Conservation (phyloP, 768 basidiomycete genomes). For the Piloderma croceum region DNA sequence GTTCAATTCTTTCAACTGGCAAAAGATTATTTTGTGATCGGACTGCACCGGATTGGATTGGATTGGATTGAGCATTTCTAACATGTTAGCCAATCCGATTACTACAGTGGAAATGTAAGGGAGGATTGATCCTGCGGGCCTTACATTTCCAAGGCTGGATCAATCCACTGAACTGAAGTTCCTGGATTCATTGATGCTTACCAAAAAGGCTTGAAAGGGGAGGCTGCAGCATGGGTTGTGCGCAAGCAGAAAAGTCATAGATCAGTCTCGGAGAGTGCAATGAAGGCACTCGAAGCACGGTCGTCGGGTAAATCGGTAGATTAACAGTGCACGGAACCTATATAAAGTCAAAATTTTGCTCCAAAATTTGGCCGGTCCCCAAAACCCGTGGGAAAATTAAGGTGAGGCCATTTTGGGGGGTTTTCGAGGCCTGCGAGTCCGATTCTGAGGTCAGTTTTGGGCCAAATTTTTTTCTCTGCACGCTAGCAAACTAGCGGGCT, state of each 20-base stretch:
- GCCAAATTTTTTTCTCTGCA: conserved; percentile 11
- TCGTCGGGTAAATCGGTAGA: conserved; percentile 14
- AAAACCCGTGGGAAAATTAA: conserved; percentile 15
- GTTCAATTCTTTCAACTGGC: no score
- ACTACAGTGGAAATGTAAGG: no score
- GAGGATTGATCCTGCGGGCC: no score
- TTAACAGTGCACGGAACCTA: conserved; percentile 21
- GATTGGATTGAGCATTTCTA: no score
- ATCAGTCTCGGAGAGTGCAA: conserved; percentile 21
- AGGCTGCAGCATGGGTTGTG: conserved; percentile 36
- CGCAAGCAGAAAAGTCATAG: conserved; percentile 30
- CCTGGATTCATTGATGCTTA: conserved; percentile 36
- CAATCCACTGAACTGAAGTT: no score
- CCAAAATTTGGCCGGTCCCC: conserved; percentile 14
- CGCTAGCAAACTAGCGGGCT: conserved; percentile 14
- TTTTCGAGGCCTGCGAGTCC: conserved; percentile 14
- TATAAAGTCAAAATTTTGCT: conserved; percentile 14
- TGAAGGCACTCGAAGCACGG: conserved; percentile 31
- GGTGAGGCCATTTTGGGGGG: conserved; percentile 10
- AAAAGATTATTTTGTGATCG: no score
- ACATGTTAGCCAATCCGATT: no score
- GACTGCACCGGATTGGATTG: no score
- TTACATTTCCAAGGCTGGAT: no score
- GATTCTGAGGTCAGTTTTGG: conserved; percentile 18
- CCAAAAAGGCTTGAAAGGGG: conserved; percentile 27